These are phyloP conservation scores for Cyberlindnera xishuangbannaensis DNA, from an alignment of 805 yeast genomes.

Conservation along the genomic window DNA sequence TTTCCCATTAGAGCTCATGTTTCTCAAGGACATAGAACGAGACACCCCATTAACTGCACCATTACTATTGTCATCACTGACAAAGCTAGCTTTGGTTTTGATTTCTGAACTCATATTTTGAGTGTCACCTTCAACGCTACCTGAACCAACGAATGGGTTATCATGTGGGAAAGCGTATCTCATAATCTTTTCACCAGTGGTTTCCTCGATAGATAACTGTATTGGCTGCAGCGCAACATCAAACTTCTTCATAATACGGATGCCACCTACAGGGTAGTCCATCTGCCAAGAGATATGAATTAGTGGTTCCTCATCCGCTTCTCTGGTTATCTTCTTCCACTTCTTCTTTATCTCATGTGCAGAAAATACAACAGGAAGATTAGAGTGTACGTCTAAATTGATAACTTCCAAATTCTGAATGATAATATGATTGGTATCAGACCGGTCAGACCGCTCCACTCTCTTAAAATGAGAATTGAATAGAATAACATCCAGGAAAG, in stretches of 20 bases:
- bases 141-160: slow-evolving; percentile 5
- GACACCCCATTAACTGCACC: background rate
- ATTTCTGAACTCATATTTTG: background rate
- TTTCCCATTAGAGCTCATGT: background rate
- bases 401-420: slow-evolving; percentile 63
- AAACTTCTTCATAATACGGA: slow-evolving; percentile 66
- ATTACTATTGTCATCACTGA: slow-evolving; percentile 1
- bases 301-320: slow-evolving; percentile 27
- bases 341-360: slow-evolving; percentile 8
- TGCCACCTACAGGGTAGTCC: slow-evolving; percentile 86
- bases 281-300: slow-evolving; percentile 64
- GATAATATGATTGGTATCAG: slow-evolving; percentile 54
- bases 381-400: slow-evolving; percentile 50
- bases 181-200: slow-evolving; percentile 56
- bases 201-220: slow-evolving; percentile 66
- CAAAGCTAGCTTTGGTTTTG: background rate
- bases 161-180: slow-evolving; percentile 61
- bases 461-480: slow-evolving; percentile 57
- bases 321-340: slow-evolving; percentile 14
- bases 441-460: slow-evolving; percentile 57
- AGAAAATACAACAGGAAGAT: slow-evolving; percentile 67
- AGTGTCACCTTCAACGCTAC: slow-evolving; percentile 9
- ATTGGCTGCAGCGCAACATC: slow-evolving; percentile 59
- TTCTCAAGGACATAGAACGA: background rate
- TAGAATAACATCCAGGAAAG: slow-evolving; percentile 67